A percentile compares a stretch with the other conserved stretches of the same genome.
Evolutionary conservation across 257 asterid species (phyloP).

Genomic region (Misopates orontium): DNA sequence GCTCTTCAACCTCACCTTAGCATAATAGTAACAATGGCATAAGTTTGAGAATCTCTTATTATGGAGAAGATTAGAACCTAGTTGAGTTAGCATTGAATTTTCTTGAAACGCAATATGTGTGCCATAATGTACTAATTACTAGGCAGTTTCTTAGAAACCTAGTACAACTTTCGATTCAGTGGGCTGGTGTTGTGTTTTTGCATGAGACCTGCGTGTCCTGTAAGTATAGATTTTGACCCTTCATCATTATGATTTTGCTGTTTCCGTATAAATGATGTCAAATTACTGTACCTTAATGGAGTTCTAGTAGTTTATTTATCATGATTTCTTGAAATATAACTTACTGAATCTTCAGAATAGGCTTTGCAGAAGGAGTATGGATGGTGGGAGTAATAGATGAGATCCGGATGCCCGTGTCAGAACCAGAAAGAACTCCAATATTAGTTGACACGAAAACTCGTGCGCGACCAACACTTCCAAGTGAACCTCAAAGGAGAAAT

Average conservation of each 20-base stretch:
- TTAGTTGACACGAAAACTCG: conserved; percentile 93
- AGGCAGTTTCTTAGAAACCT: too few relatives aligned
- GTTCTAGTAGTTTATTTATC: not conserved
- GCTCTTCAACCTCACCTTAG: conserved; percentile 2
- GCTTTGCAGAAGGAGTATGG: conserved; percentile 84
- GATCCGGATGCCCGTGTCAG: conserved; percentile 61
- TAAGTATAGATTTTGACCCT: not conserved
- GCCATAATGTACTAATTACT: not conserved
- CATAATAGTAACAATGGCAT: not conserved
- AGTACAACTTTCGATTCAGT: not conserved
- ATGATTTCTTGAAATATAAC: conserved; percentile 5
- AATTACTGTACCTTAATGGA: not conserved
- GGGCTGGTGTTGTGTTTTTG: not conserved
- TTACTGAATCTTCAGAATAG: conserved; percentile 56
- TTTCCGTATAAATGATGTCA: not conserved
- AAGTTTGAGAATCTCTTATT: not conserved
- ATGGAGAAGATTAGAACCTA: not conserved
- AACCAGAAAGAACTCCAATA: conserved; percentile 47
- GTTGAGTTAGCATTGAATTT: not conserved
- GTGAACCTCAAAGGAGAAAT: conserved; percentile 81
- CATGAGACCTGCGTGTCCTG: not conserved
- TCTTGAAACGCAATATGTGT: not conserved
- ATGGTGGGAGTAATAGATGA: conserved; percentile 91
- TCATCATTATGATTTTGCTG: not conserved
- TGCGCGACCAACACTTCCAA: conserved; percentile 59